Evolutionary conservation across 2,329 filamentous ascomycete genomes (phyloP).

Genomic region (Penicillium sp.): DNA sequence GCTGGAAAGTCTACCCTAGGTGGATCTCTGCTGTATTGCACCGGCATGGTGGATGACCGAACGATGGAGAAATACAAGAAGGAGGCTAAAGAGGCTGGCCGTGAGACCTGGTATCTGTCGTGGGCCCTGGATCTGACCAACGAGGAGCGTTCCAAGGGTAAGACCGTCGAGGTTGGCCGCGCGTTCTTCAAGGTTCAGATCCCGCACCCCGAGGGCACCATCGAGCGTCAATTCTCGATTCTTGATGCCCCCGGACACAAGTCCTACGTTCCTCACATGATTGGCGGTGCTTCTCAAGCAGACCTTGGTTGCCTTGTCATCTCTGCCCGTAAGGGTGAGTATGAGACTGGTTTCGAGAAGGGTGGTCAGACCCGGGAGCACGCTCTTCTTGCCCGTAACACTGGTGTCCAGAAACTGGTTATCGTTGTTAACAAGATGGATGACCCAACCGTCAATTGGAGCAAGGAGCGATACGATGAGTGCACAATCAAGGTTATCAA

Average conservation of each 20-base stretch:
- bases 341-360: constrained; percentile 96
- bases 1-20: constrained; percentile 96
- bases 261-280: constrained; percentile 97
- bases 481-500: constrained; percentile 83
- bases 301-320: constrained; percentile 96
- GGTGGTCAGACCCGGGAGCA: constrained; percentile 97
- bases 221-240: constrained; percentile 94
- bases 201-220: constrained; percentile 43
- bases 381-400: constrained; percentile 95
- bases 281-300: constrained; percentile 88
- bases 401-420: constrained; percentile 94
- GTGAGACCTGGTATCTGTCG: constrained; percentile 98
- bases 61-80: constrained; percentile 98
- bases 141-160: constrained; percentile 93
- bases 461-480: constrained; percentile 85
- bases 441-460: constrained; percentile 94
- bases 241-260: constrained; percentile 97
- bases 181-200: constrained; percentile 83
- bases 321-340: constrained; percentile 94
- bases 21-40: constrained; percentile 86
- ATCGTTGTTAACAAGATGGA: constrained; percentile 98
- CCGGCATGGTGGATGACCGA: constrained; percentile 98
- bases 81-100: constrained; percentile 92
- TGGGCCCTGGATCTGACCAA: constrained; percentile 98
- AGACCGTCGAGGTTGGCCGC: constrained; percentile 95